Evolutionary conservation across 352 stramenopile genomes (phyloP), one percentile per base, ranked within the genome.

Genomic region (Phytopythium aichiense): DNA sequence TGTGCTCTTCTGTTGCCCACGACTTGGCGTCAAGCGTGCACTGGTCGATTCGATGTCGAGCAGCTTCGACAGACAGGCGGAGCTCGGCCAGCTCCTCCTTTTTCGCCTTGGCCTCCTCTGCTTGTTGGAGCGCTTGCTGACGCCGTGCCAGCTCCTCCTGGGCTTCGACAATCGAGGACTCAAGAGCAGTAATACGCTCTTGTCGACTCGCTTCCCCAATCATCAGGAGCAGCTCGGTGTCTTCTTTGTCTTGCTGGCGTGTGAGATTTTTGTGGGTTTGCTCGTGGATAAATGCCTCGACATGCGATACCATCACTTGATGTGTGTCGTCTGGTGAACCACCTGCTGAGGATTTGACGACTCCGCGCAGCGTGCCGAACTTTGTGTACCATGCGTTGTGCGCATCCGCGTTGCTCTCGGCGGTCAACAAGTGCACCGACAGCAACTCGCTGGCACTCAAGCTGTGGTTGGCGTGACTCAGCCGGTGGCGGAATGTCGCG

Each of bases 81-180:
- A 87, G 63, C 46, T 87, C 81, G 0, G 69, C 53, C 38, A 88
- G 50, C 38, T 93, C 81, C 35, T 93, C 84, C 62, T 93, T 93
- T 60, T 93, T 93, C 25, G 74, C 77, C 55, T 90, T 93, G 16
- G 74, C 69, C 46, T 91, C 81, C 69, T 92, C 84, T 7, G 72
- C 84, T 46, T 87, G 76, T 12, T 77, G 66, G 9, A 93, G 55
- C 0, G 67, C 60, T 2, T 73, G 65, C 46, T 87, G 71, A 1
- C 72, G 67, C 8, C 57, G 65, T 2, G 58, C 22, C 11, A 89
- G 70, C 15, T 71, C 64, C 9, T 74, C 66, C 46, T 87, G 71
- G 22, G 78, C 79, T 31, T 64, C 57, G 6, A 50, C 54, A 48
- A 90, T 79, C 28, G 67, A 53, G 1, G 40, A 35, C 54, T 88